Evolutionary conservation across 495 filamentous ascomycete species (phyloP), one percentile per base, ranked within the genome.

Genomic region (Talaromyces ruber): DNA sequence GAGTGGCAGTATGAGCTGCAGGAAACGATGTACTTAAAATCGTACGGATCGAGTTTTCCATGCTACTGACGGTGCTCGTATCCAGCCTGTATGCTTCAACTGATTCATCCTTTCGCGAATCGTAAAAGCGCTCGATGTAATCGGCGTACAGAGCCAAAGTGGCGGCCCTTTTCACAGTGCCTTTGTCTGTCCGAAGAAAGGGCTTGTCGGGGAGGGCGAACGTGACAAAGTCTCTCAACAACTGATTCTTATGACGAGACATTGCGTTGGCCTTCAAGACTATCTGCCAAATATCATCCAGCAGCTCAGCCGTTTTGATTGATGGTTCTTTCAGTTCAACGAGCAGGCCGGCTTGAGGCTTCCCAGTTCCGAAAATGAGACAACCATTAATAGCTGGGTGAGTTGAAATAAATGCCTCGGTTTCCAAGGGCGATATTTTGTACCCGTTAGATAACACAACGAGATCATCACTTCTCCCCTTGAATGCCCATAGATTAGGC

Each of bases 141-240:
- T 76, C 69, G 43, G 70, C 66, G 59, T 76, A 76, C 4, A 71
- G 37, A 6, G 63, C 55, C 50, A 76, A 59, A 1, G 70, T 74
- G 47, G 68, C 70, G 18, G 68, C 26, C 51, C 74, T 61, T 53
- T 74, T 71, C 8, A 71, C 65, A 58, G 65, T 69, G 9, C 67
- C 70, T 60, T 72, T 72, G 39, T 67, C 62, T 1, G 68, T 71
- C n/a, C 57, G 59, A 11, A 72, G 29, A 61, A 72, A 73, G 11
- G 66, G 65, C 52, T 65, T 72, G 1, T 69, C 63, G 9, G 55
- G 55, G 5, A 58, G 29, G 5, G 55, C 21, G 12, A 58, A 62
- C 11, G 64, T 50, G 29, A 66, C 62, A 25, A 66, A 65, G 8
- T 63, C 60, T 32, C 43, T 47, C n/a, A 54, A 61, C 6, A 71